phyloP scores from a whole-genome alignment of 768 basidiomycete genomes.

The Russula sp. region DNA sequence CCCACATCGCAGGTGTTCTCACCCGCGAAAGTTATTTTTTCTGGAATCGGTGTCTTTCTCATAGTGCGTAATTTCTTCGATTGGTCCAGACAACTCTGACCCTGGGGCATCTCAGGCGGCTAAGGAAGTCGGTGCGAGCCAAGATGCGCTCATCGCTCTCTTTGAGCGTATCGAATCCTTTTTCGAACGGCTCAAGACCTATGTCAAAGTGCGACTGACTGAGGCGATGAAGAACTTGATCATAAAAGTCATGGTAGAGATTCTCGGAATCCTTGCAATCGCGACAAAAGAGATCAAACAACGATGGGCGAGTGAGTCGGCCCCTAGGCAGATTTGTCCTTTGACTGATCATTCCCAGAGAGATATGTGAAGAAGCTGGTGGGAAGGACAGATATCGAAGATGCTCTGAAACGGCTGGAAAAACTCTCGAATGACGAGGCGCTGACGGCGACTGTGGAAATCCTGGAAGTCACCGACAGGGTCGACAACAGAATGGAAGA shows the following conservation, averaged over 20 bases:
- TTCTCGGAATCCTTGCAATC: constrained; percentile 3
- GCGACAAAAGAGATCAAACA: constrained; percentile 2
- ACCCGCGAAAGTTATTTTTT: neutral
- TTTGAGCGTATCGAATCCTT: constrained; percentile 5
- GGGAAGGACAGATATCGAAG: neutral
- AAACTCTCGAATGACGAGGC: neutral
- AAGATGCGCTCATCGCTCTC: neutral
- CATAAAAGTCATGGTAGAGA: neutral
- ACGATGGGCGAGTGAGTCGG: neutral
- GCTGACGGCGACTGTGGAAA: neutral
- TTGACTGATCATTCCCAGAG: neutral
- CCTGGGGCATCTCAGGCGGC: neutral
- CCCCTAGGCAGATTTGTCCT: neutral
- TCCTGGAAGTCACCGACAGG: neutral
- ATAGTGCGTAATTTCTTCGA: neutral
- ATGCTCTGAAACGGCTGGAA: constrained; percentile 3
- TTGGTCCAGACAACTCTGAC: neutral
- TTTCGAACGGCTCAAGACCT: neutral
- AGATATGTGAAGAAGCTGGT: neutral
- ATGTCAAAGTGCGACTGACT: neutral
- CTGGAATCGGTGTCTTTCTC: constrained; percentile 2
- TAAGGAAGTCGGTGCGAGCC: neutral
- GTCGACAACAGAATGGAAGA: neutral
- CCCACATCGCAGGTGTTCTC: neutral
- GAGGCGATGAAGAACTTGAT: neutral